Conservation (phyloP, 2,329 filamentous ascomycete species). For the Clonostachys rosea region DNA sequence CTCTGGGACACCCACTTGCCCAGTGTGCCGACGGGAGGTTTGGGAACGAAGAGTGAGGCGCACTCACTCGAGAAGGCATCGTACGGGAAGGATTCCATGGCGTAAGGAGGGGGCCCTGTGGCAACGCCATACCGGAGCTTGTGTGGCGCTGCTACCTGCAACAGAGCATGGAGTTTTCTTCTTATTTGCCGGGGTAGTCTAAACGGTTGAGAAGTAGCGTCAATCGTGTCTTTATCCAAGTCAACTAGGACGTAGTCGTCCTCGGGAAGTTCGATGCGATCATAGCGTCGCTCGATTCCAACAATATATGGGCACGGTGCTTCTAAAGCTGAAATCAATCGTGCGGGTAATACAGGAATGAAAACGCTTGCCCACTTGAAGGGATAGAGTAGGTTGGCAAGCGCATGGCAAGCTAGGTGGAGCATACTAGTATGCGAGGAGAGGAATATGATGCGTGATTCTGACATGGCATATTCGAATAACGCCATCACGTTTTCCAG, state of each 20-base stretch:
- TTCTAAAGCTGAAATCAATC: slow-evolving; percentile 84
- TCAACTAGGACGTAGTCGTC: slow-evolving; percentile 96
- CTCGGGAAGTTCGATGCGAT: slow-evolving; percentile 79
- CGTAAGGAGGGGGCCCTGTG: slow-evolving; percentile 87
- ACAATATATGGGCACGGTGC: slow-evolving; percentile 97
- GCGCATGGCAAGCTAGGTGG: slow-evolving; percentile 84
- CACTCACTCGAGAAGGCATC: slow-evolving; percentile 89
- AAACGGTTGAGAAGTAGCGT: slow-evolving; percentile 74
- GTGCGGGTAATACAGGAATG: slow-evolving; percentile 84
- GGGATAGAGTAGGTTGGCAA: slow-evolving; percentile 82
- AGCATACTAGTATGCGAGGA: slow-evolving; percentile 97
- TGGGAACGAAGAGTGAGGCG: slow-evolving; percentile 70
- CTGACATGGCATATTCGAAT: slow-evolving; percentile 88
- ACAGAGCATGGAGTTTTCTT: slow-evolving; percentile 79
- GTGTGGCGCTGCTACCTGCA: slow-evolving; percentile 88
- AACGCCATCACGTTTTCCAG: slow-evolving; percentile 89
- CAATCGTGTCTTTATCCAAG: slow-evolving; percentile 84
- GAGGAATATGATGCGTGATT: slow-evolving; percentile 92
- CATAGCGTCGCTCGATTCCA: slow-evolving; percentile 89
- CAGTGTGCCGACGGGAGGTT: slow-evolving; percentile 65
- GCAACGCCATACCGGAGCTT: slow-evolving; percentile 82
- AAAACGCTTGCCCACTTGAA: slow-evolving; percentile 92
- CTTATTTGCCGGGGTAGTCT: slow-evolving; percentile 83
- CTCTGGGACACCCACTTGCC: slow-evolving; percentile 86
- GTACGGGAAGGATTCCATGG: slow-evolving; percentile 86